These are phyloP conservation scores for Pogostemon cablin DNA, from an alignment of 257 asterid species.

Conservation along the genomic window DNA sequence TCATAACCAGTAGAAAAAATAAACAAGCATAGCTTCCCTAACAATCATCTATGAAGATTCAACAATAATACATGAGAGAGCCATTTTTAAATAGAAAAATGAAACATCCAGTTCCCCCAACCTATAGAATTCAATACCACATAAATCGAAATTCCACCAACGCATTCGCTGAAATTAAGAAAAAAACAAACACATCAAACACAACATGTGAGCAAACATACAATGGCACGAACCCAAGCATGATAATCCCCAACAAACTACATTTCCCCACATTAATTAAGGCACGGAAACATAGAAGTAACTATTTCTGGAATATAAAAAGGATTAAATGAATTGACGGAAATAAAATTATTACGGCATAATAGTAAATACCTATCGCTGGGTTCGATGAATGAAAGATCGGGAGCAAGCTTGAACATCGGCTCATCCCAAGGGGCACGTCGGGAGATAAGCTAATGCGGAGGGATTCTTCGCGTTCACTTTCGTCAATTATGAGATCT, in stretches of 20 bases:
- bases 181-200: neutral
- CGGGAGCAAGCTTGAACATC: conserved; percentile 89
- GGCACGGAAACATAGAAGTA: neutral
- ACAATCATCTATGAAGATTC: conserved; percentile 12
- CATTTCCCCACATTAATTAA: neutral
- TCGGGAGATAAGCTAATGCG: conserved; percentile 55
- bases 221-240: conserved; percentile 48
- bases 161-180: conserved; percentile 5
- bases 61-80: neutral
- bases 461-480: conserved; percentile 56
- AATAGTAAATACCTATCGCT: conserved; percentile 66
- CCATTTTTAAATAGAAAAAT: neutral
- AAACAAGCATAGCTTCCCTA: neutral
- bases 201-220: conserved; percentile 7
- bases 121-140: conserved; percentile 25
- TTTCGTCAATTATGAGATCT: conserved; percentile 86
- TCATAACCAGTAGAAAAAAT: neutral
- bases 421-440: conserved; percentile 65
- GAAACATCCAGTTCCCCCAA: conserved; percentile 37
- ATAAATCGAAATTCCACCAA: neutral
- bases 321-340: neutral
- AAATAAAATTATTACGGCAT: neutral
- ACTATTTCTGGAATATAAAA: neutral
- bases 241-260: conserved; percentile 12
- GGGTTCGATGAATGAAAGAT: conserved; percentile 77